These are phyloP conservation scores for Aplosporella prunicola DNA, from an alignment of 2,329 filamentous ascomycete genomes.

Conservation along the genomic window DNA sequence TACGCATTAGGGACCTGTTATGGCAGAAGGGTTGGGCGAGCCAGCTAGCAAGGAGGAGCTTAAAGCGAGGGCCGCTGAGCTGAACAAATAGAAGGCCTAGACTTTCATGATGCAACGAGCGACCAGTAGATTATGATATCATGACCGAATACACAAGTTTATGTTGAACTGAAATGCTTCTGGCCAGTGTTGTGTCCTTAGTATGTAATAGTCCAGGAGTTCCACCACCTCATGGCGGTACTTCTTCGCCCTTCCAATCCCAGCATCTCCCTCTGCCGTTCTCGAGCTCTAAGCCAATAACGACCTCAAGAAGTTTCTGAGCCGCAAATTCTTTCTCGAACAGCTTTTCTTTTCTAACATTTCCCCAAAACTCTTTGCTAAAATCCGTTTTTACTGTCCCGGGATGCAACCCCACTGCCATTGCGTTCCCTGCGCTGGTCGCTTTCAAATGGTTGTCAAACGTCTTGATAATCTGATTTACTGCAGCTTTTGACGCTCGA, in stretches of 20 bases:
- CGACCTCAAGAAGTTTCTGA: slow-evolving; percentile 52
- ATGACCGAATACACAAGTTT: background rate
- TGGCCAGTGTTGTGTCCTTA: too few species aligned
- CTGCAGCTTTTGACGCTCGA: slow-evolving; percentile 63
- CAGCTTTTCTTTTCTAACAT: slow-evolving; percentile 51
- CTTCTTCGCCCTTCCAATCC: slow-evolving; percentile 32
- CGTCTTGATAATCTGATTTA: slow-evolving; percentile 61
- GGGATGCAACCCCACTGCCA: slow-evolving; percentile 65
- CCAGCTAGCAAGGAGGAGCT: slow-evolving; percentile 40
- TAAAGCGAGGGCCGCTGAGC: slow-evolving; percentile 40
- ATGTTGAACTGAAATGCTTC: too few species aligned
- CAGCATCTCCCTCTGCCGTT: slow-evolving; percentile 34
- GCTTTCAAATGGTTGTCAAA: slow-evolving; percentile 58
- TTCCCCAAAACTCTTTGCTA: slow-evolving; percentile 62
- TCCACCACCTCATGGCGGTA: slow-evolving; percentile 21
- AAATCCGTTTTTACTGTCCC: slow-evolving; percentile 71
- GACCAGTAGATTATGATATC: background rate
- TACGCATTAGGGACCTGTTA: slow-evolving; percentile 31
- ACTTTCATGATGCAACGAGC: background rate
- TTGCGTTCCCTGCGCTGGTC: slow-evolving; percentile 50
- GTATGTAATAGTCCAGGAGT: too few species aligned
- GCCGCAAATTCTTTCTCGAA: slow-evolving; percentile 59
- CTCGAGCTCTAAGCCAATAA: slow-evolving; percentile 47
- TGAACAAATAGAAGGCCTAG: slow-evolving; percentile 37
- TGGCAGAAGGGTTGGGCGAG: slow-evolving; percentile 36